A percentile compares a stretch with the other conserved stretches of the same genome.
Evolutionary conservation across 306 rosid species (phyloP).

Genomic region (Arachis stenosperma): DNA sequence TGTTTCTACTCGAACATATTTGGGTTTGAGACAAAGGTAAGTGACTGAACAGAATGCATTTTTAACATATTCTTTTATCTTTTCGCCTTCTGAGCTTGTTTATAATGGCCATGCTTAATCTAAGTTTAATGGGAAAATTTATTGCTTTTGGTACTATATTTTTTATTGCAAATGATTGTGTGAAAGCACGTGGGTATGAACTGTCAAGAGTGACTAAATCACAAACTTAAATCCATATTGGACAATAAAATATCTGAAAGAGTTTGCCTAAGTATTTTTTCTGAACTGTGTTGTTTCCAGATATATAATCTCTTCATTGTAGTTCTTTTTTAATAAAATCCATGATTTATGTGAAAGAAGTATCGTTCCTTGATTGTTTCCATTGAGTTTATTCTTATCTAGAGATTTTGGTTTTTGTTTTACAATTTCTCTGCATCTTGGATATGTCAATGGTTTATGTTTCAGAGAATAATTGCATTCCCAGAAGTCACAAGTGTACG

Average conservation of each 20-base stretch:
- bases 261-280: neutral
- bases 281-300: constrained; percentile 8
- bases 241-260: neutral
- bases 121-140: neutral
- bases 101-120: neutral
- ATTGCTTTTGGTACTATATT: neutral
- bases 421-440: constrained; percentile 15
- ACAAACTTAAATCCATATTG: neutral
- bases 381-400: neutral
- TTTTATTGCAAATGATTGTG: neutral
- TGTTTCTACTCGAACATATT: constrained; percentile 98
- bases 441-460: constrained; percentile 35
- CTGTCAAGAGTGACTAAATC: neutral
- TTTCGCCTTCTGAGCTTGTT: constrained; percentile 8
- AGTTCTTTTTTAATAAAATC: too few relatives aligned
- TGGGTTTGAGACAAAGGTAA: constrained; percentile 95
- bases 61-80: neutral
- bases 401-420: constrained; percentile 28
- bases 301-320: neutral
- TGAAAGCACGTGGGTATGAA: neutral
- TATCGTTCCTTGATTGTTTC: constrained; percentile 26
- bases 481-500: constrained; percentile 74
- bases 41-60: constrained; percentile 24
- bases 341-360: neutral
- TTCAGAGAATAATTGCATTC: constrained; percentile 87